phyloP scores from a whole-genome alignment of 2,329 filamentous ascomycete genomes.

The Arthrobotrys iridis region DNA sequence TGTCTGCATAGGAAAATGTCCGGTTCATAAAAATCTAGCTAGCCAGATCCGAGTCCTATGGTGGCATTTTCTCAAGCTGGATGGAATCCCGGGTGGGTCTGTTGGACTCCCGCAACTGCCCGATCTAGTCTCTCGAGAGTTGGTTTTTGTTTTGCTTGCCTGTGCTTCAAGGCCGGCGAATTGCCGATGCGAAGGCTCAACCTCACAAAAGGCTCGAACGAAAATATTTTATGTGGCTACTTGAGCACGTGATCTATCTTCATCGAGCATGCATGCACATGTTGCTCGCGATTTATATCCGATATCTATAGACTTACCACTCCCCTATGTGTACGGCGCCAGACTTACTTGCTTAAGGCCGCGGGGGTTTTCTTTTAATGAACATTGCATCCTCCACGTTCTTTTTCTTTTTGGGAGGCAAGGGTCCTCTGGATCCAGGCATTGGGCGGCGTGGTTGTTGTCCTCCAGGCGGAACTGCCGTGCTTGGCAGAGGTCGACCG shows the following conservation, averaged over 20 bases:
- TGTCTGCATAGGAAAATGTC: conserved; percentile 35
- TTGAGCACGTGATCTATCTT: conserved; percentile 1
- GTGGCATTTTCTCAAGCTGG: neutral
- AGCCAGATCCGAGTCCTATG: neutral
- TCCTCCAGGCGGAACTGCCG: neutral
- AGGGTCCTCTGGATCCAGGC: conserved; percentile 34
- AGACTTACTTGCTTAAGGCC: conserved; percentile 23
- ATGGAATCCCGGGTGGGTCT: conserved; percentile 5
- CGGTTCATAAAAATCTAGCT: conserved; percentile 12
- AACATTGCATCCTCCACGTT: conserved; percentile 53
- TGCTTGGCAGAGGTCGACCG: neutral
- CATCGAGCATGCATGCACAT: neutral
- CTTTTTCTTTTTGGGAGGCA: conserved; percentile 48
- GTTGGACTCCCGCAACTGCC: conserved; percentile 21
- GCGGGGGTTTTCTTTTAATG: conserved; percentile 41
- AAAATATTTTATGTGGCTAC: neutral
- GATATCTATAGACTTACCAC: neutral
- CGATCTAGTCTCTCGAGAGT: neutral
- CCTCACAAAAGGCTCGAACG: conserved; percentile 1
- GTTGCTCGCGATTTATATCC: neutral
- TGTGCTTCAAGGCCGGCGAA: neutral
- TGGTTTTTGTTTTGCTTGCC: neutral
- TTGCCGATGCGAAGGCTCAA: neutral
- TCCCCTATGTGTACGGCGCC: neutral
- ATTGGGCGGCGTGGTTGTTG: conserved; percentile 22